Conservation (phyloP, 2,329 filamentous ascomycete species). For the Alternaria rosae region DNA sequence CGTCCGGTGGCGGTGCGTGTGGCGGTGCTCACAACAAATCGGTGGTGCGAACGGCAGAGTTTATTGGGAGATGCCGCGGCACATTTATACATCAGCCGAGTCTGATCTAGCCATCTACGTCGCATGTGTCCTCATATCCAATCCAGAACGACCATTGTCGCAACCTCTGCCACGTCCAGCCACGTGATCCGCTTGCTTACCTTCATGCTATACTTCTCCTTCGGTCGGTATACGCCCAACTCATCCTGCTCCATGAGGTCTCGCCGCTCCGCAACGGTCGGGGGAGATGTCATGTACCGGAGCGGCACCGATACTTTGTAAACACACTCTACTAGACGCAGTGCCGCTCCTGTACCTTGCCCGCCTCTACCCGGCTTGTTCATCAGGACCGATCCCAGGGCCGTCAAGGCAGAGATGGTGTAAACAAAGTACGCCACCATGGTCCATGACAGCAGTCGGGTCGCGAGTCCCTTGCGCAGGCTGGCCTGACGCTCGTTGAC, state of each 20-base stretch:
- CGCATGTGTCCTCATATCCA: not conserved
- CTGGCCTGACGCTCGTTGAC: no score
- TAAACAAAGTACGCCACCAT: no score
- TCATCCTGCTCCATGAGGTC: not conserved
- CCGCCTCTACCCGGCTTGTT: no score
- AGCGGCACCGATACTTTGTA: no score
- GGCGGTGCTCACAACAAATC: no score
- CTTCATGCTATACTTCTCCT: not conserved
- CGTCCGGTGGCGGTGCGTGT: no score
- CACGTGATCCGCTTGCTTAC: not conserved
- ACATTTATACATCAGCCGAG: not conserved
- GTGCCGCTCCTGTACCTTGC: no score
- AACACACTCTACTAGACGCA: no score
- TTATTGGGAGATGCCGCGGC: not conserved
- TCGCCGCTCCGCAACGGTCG: not conserved
- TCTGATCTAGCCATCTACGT: not conserved
- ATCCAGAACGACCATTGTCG: not conserved
- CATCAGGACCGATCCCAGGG: no score
- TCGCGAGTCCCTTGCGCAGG: no score
- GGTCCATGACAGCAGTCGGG: no score
- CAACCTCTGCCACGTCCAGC: not conserved
- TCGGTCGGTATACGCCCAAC: not conserved
- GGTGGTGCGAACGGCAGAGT: not conserved
- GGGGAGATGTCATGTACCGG: not conserved
- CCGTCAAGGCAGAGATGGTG: no score